Conservation (phyloP, 331 rosid species). For the Saraca asoca region DNA sequence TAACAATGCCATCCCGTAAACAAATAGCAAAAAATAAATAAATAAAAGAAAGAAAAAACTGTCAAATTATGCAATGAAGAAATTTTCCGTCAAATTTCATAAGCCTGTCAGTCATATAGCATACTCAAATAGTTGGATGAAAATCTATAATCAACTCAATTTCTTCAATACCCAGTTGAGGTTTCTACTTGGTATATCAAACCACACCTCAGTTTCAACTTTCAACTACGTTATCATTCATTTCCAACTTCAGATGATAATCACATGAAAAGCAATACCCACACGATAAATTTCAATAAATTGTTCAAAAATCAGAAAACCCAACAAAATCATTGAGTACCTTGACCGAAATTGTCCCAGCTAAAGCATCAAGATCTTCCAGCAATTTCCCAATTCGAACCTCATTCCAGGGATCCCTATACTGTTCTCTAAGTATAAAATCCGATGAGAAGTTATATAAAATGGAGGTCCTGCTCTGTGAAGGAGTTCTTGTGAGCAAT, state of each 20-base stretch:
- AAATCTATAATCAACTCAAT: conserved; percentile 8
- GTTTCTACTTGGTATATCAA: not conserved
- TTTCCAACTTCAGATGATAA: too few relatives aligned
- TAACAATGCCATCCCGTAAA: too few relatives aligned
- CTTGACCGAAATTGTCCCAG: conserved; percentile 83
- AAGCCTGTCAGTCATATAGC: conserved; percentile 31
- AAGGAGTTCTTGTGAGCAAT: conserved; percentile 64
- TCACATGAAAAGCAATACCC: too few relatives aligned
- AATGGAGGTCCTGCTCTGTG: conserved; percentile 73
- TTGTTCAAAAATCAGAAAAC: too few relatives aligned
- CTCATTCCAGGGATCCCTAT: conserved; percentile 91
- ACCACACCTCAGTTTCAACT: too few relatives aligned
- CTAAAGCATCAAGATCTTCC: conserved; percentile 89
- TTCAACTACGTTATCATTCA: too few relatives aligned
- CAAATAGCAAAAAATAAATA: too few relatives aligned
- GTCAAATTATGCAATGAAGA: not conserved
- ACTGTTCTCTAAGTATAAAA: conserved; percentile 74
- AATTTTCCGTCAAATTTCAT: conserved; percentile 26
- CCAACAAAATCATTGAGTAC: conserved; percentile 32
- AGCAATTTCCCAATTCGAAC: conserved; percentile 76
- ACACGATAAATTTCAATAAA: too few relatives aligned
- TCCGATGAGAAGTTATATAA: conserved; percentile 72
- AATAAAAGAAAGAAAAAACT: too few relatives aligned
- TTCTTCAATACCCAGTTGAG: not conserved
- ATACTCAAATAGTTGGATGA: conserved; percentile 1